Evolutionary conservation across 1,284 basidiomycete species (phyloP).

Genomic region (Xerocomus amazonicus): DNA sequence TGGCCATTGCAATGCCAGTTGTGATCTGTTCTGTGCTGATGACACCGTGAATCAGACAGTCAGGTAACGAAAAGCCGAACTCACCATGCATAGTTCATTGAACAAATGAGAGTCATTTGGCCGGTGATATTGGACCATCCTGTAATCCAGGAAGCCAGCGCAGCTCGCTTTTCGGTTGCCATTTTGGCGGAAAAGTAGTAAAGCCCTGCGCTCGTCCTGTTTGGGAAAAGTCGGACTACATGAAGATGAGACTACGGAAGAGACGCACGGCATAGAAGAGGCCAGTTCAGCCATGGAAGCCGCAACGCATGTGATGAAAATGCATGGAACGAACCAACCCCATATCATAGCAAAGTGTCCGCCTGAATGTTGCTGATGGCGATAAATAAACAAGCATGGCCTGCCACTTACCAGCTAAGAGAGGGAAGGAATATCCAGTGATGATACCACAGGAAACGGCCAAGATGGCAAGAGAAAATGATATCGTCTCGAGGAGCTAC

Average conservation of each 20-base stretch:
- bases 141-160: conserved; percentile 68
- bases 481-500: conserved; percentile 56
- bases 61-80: conserved; percentile 4
- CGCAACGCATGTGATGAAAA: conserved; percentile 62
- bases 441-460: conserved; percentile 64
- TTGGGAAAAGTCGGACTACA: not conserved
- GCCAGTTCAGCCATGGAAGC: conserved; percentile 65
- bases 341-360: conserved; percentile 72
- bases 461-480: conserved; percentile 70
- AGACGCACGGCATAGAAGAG: conserved; percentile 68
- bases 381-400: not conserved
- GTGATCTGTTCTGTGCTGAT: conserved; percentile 62
- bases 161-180: conserved; percentile 51
- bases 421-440: conserved; percentile 57
- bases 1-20: conserved; percentile 57
- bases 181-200: conserved; percentile 71
- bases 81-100: conserved; percentile 64
- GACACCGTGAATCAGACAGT: not conserved
- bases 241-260: not conserved
- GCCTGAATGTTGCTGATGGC: conserved; percentile 32
- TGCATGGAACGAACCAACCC: conserved; percentile 68
- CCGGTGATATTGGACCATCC: conserved; percentile 55
- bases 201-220: conserved; percentile 60
- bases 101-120: conserved; percentile 59
- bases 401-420: conserved; percentile 45